A percentile compares a stretch with the other conserved stretches of the same genome.
Evolutionary conservation across 1,284 basidiomycete species (phyloP).

Genomic region (Cystobasidiaceae sp.): DNA sequence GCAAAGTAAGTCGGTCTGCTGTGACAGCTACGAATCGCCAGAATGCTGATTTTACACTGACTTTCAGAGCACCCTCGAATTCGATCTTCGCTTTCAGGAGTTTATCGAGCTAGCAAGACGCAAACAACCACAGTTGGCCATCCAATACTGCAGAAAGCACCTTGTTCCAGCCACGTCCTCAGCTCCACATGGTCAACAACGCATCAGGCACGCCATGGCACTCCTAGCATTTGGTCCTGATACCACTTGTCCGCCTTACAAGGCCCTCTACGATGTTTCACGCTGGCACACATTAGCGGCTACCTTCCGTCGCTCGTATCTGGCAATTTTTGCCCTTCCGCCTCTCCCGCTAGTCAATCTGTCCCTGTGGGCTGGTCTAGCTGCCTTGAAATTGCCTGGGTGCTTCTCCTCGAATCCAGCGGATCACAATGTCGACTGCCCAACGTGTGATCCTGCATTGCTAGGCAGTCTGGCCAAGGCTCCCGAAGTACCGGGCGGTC

Average conservation of each 20-base stretch:
- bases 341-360: conserved; percentile 78
- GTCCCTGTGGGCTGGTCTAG: conserved; percentile 78
- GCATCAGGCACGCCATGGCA: conserved; percentile 70
- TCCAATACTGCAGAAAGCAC: conserved; percentile 76
- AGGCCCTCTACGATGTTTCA: conserved; percentile 63
- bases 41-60: neutral
- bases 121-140: conserved; percentile 67
- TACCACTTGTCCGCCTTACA: conserved; percentile 59
- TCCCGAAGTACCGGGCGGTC: conserved; percentile 80
- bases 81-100: conserved; percentile 90
- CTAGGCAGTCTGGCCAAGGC: conserved; percentile 52
- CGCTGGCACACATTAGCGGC: conserved; percentile 70
- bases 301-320: conserved; percentile 76
- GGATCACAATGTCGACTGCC: conserved; percentile 80
- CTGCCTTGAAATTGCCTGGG: conserved; percentile 75
- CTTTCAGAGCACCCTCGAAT: conserved; percentile 81
- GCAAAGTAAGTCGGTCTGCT: conserved; percentile 58
- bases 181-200: conserved; percentile 58
- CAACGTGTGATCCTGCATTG: conserved; percentile 69
- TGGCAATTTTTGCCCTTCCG: conserved; percentile 76
- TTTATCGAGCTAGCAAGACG: conserved; percentile 83
- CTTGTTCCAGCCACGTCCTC: conserved; percentile 57
- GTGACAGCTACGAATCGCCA: neutral
- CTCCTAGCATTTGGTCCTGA: conserved; percentile 66
- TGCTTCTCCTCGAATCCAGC: conserved; percentile 49